A percentile compares a stretch with the other conserved stretches of the same genome.
These are phyloP conservation scores for Aureobasidium leucospermi DNA, from an alignment of 2,329 filamentous ascomycete genomes.

Conservation along the genomic window DNA sequence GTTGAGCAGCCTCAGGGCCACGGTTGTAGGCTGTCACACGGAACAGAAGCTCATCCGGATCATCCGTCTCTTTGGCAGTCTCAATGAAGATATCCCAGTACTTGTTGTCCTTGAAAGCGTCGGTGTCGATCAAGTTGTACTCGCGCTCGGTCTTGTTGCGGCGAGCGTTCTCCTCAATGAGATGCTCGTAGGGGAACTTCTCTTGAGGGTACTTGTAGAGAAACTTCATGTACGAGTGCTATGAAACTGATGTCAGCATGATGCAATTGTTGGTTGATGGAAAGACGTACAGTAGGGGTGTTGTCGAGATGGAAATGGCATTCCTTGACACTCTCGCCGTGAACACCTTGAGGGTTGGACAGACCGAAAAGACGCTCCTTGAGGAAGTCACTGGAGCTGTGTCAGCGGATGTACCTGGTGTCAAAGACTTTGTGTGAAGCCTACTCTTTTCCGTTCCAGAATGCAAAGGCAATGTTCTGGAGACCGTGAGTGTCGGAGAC, in stretches of 20 bases:
- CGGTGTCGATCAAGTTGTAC: constrained; percentile 88
- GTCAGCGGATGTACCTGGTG: neutral
- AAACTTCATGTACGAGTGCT: constrained; percentile 97
- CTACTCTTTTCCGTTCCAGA: constrained; percentile 97
- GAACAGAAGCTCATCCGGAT: constrained; percentile 86
- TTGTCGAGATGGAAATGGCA: constrained; percentile 96
- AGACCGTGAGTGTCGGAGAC: constrained; percentile 87
- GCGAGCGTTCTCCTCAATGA: constrained; percentile 74
- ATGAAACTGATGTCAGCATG: constrained; percentile 30
- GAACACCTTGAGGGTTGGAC: constrained; percentile 93
- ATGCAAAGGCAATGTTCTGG: constrained; percentile 90
- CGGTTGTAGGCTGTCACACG: constrained; percentile 95
- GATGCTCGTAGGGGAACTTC: constrained; percentile 84
- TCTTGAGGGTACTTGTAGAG: constrained; percentile 95
- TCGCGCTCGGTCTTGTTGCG: constrained; percentile 71
- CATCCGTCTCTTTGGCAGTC: constrained; percentile 86
- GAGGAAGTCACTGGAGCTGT: constrained; percentile 65
- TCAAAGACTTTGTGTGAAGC: neutral
- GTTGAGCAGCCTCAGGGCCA: constrained; percentile 77
- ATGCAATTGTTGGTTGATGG: constrained; percentile 18
- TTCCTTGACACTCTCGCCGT: constrained; percentile 95
- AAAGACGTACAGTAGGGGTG: constrained; percentile 59
- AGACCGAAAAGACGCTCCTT: constrained; percentile 94
- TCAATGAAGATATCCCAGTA: constrained; percentile 99
- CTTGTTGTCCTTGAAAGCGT: constrained; percentile 75